These are phyloP conservation scores for Emericellopsis terricola DNA, from an alignment of 495 filamentous ascomycete genomes.

Conservation along the genomic window DNA sequence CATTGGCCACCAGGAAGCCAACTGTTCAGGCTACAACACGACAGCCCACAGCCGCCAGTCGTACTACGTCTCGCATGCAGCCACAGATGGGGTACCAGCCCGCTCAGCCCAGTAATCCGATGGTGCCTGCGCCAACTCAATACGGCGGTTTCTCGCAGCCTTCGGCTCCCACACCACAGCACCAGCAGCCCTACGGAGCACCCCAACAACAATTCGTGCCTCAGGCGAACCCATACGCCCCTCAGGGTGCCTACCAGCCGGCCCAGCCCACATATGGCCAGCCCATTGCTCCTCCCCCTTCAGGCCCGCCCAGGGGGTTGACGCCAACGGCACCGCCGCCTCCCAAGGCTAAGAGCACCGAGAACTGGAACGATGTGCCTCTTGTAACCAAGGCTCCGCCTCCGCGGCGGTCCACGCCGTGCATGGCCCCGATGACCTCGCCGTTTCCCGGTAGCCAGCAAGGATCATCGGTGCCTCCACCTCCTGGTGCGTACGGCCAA, in stretches of 20 bases:
- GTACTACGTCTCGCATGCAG: constrained; percentile 14
- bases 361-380: constrained; percentile 90
- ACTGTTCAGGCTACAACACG: constrained; percentile 14
- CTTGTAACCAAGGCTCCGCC: constrained; percentile 58
- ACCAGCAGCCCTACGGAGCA: constrained; percentile 23
- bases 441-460: constrained; percentile 45
- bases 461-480: constrained; percentile 27
- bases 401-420: constrained; percentile 51
- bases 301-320: constrained; percentile 24
- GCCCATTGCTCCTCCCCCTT: constrained; percentile 11
- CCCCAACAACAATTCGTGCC: constrained; percentile 27
- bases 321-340: constrained; percentile 51
- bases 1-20: constrained; percentile 61
- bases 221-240: constrained; percentile 10
- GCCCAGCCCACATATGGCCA: constrained; percentile 14
- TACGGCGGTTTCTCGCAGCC: no score
- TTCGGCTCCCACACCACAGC: no score
- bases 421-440: constrained; percentile 37
- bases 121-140: constrained; percentile 11
- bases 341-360: constrained; percentile 46
- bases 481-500: constrained; percentile 15
- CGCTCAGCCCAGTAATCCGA: constrained; percentile 16
- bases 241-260: constrained; percentile 7
- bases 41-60: constrained; percentile 10
- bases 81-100: constrained; percentile 21